Percentiles rank a stretch among this genome's conserved stretches.
phyloP scores from a whole-genome alignment of 352 stramenopile genomes.

The Pythium apleroticum region DNA sequence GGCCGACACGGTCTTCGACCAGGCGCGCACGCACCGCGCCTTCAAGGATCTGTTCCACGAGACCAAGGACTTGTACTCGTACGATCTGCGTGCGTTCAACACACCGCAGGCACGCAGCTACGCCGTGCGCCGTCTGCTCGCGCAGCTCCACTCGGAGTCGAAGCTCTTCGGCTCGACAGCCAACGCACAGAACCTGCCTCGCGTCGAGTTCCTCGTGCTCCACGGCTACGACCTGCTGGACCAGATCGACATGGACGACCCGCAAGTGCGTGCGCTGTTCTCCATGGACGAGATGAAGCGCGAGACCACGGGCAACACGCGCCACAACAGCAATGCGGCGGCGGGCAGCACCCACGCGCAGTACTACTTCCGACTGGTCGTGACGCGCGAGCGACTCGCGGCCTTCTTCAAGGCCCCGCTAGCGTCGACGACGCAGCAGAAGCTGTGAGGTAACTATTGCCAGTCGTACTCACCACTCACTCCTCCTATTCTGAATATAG shows the following conservation, averaged over 20 bases:
- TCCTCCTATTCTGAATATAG: conserved; percentile 7
- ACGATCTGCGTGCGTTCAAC: conserved; percentile 64
- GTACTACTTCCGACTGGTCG: conserved; percentile 61
- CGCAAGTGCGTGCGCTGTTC: conserved; percentile 66
- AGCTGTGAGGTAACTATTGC: conserved; percentile 10
- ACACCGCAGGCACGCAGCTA: conserved; percentile 63
- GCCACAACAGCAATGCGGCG: conserved; percentile 11
- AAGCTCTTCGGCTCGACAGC: conserved; percentile 30
- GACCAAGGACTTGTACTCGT: conserved; percentile 43
- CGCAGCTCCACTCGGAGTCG: conserved; percentile 41
- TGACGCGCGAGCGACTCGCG: conserved; percentile 46
- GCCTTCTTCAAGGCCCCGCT: conserved; percentile 53
- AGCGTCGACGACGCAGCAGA: conserved; percentile 17
- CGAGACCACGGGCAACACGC: conserved; percentile 29
- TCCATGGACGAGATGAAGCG: conserved; percentile 85
- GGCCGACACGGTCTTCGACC: conserved; percentile 63
- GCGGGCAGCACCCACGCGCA: conserved; percentile 23
- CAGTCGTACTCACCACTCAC: not conserved
- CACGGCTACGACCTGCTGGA: conserved; percentile 80
- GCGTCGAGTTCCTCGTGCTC: conserved; percentile 68
- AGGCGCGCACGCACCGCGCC: conserved; percentile 43
- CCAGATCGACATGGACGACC: conserved; percentile 70
- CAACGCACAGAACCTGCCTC: conserved; percentile 40
- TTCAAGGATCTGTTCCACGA: conserved; percentile 62
- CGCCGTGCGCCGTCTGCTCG: conserved; percentile 57